Evolutionary conservation across 2,329 filamentous ascomycete genomes (phyloP).

Genomic region (Pseudogymnoascus sp.): DNA sequence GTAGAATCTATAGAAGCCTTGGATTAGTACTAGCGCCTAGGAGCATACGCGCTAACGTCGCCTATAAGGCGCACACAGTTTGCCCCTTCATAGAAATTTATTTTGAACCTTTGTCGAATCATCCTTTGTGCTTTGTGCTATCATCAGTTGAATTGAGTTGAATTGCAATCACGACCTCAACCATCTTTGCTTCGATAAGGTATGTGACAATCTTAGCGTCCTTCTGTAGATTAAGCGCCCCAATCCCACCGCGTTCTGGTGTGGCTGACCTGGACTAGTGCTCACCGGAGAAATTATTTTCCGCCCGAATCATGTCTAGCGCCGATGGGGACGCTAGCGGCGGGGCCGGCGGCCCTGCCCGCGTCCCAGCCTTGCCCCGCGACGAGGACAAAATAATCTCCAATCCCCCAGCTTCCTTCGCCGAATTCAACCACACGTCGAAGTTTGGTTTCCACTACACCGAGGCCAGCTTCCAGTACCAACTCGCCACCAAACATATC

Average conservation of each 20-base stretch:
- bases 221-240: background rate
- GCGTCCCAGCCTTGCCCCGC: background rate
- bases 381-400: background rate
- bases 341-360: background rate
- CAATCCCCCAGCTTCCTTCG: background rate
- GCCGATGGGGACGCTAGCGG: background rate
- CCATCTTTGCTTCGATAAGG: background rate
- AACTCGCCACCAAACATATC: slow-evolving; percentile 17
- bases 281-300: background rate
- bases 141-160: background rate
- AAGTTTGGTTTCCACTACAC: background rate
- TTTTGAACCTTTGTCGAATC: background rate
- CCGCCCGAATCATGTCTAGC: background rate
- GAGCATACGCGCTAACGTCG: background rate
- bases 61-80: background rate
- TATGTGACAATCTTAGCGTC: background rate
- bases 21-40: background rate
- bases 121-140: background rate
- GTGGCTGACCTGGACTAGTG: background rate
- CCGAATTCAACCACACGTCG: background rate
- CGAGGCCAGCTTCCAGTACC: background rate
- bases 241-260: background rate
- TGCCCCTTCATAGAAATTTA: background rate
- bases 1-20: background rate
- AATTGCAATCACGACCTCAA: background rate